Base-by-base conservation (phyloP, 2,329 filamentous ascomycete genomes). In the Sodiomyces alkalinus region DNA sequence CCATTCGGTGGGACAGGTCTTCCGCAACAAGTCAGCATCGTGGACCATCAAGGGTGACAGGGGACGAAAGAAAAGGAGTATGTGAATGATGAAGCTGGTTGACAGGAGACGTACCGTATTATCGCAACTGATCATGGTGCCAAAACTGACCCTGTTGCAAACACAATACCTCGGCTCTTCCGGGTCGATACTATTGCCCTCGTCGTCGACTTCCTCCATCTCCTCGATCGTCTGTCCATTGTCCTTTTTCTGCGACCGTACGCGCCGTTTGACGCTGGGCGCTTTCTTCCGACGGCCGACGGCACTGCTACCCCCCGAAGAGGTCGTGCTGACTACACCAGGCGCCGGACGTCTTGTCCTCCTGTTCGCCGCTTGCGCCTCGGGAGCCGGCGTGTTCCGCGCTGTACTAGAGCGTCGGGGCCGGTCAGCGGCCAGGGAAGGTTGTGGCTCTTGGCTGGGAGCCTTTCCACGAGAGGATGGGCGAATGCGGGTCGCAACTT, bases 91-190 rank as follows among this genome's bases (percentile, higher is more conserved):
- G n/a, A n/a, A n/a, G n/a, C n/a, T n/a, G n/a, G n/a, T n/a, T n/a
- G n/a, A n/a, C n/a, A n/a, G n/a, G n/a, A n/a, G n/a, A n/a, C 72
- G 68, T 56, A 80, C 76, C 52, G 81, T 60, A 42, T 83, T 83
- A 44, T 87, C 80, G 51, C 81, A 90, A 35, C 72, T 69, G 46
- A 90, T 81, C 81, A 90, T 90, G 13, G 67, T 74, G 29, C 81
- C 81, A 46, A 76, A 86, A 47, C 78, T 83, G 29, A 90, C 78
- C 33, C 80, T 63, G 40, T 81, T 78, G 51, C 81, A 90, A 30
- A 77, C 51, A 45, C 81, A 90, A 49, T 90, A 90, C 36, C 70
- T 60, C 22, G 74, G 68, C 56, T 90, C 81, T 31, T 82, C 58
- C 0, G 79, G 75, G 44, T 85, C 79, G 43, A 86, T 78, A 16